Conservation (phyloP, 2,329 filamentous ascomycete genomes). For the Penicillium occitanis region DNA sequence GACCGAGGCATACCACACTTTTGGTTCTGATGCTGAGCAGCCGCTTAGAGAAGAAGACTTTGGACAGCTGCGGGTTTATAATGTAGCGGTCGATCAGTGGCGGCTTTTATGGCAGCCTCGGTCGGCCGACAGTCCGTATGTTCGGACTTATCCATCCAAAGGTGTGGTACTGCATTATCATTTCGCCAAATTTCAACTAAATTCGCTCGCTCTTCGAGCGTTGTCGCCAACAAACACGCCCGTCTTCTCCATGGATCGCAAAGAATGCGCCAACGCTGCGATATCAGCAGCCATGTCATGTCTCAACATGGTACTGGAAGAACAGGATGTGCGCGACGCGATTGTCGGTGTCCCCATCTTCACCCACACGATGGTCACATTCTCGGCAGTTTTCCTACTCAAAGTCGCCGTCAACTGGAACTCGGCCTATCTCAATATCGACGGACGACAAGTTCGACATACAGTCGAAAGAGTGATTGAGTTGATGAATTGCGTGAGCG, state of each 20-base stretch:
- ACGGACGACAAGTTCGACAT: slow-evolving; percentile 39
- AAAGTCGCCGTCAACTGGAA: slow-evolving; percentile 49
- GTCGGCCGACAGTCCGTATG: slow-evolving; percentile 48
- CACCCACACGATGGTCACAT: slow-evolving; percentile 49
- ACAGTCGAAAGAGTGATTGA: slow-evolving; percentile 43
- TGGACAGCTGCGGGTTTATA: slow-evolving; percentile 49
- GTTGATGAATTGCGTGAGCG: slow-evolving; percentile 42
- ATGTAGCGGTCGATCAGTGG: slow-evolving; percentile 55
- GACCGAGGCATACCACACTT: slow-evolving; percentile 56
- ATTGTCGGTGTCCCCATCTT: slow-evolving; percentile 51
- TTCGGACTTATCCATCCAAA: slow-evolving; percentile 52
- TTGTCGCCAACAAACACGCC: slow-evolving; percentile 46
- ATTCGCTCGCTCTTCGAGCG: slow-evolving; percentile 44
- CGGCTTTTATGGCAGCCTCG: slow-evolving; percentile 50
- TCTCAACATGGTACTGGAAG: slow-evolving; percentile 50
- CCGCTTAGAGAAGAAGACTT: slow-evolving; percentile 53
- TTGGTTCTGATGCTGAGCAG: slow-evolving; percentile 57
- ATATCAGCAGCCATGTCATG: slow-evolving; percentile 51
- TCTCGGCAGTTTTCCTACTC: slow-evolving; percentile 47
- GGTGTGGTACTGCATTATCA: slow-evolving; percentile 55
- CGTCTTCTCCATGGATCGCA: slow-evolving; percentile 46
- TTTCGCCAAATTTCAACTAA: slow-evolving; percentile 55
- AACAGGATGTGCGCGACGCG: slow-evolving; percentile 50
- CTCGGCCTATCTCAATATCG: slow-evolving; percentile 42
- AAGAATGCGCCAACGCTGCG: slow-evolving; percentile 47